Base-by-base conservation (phyloP, 495 filamentous ascomycete genomes). In the Glutinoglossum americanum region DNA sequence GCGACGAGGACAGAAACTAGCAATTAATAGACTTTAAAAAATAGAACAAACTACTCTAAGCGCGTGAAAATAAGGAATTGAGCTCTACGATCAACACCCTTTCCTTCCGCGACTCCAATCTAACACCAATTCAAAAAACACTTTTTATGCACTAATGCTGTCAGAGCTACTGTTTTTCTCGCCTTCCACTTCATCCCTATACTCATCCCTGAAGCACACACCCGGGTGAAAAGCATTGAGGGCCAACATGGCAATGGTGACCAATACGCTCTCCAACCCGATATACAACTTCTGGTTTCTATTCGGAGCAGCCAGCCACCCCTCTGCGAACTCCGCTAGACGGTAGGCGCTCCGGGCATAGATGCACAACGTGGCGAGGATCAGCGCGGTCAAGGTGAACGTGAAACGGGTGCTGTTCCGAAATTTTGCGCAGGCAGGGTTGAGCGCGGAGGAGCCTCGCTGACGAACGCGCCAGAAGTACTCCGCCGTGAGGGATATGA, bases 261-360 rank as follows among this genome's bases (percentile, higher is more conserved):
- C 78, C 80, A 87, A 80, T n/a, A 77, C 67, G 25, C 82, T 79
- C 69, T 88, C 84, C 23, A 88, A 73, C 27, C 83, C 70, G 70
- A 88, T 79, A 64, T 85, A 83, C 9, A 77, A 62, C 11, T 74
- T 69, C 67, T 88, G 72, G 45, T 83, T 67, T 53, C 71, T 74
- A 51, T 76, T 80, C 54, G 85, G 64, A 0, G 62, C 56, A 25
- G 82, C 76, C 11, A 66, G 57, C 67, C 80, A 85, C n/a, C 83
- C 83, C n/a, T 67, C 65, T 48, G 70, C 70, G 54, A 86, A 69
- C 72, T 87, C 83, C 9, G 76, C 78, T 23, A 82, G 76, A 54
- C 83, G 75, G 66, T 74, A 87, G 30, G 80, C 67, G 37, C 73
- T 79, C 0, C 83, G 76, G 56, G 76, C 73, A 64, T 82, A 75